Conservation (phyloP, 306 rosid genomes). For the Lathyrus oleraceus region DNA sequence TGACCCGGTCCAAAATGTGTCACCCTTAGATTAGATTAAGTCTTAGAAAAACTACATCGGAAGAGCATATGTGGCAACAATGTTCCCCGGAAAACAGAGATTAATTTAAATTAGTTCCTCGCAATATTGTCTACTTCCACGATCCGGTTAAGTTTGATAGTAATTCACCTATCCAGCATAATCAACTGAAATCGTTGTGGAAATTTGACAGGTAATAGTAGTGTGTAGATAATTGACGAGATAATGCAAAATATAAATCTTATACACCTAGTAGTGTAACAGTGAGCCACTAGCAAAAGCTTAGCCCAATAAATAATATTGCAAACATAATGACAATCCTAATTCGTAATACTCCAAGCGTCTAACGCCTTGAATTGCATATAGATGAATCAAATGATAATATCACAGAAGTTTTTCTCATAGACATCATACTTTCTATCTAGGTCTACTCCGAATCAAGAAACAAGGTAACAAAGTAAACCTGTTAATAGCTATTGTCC, state of each 20-base stretch:
- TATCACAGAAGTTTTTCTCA: not conserved
- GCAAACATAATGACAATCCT: constrained; percentile 18
- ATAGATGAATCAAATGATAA: constrained; percentile 20
- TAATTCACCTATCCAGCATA: constrained; percentile 9
- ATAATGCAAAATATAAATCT: not conserved
- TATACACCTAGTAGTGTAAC: not conserved
- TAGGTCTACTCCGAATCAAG: constrained; percentile 26
- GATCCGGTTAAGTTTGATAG: constrained; percentile 11
- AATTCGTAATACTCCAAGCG: constrained; percentile 14
- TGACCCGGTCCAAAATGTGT: not conserved
- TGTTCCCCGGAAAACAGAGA: not conserved
- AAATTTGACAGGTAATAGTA: not conserved
- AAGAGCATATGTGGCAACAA: not conserved
- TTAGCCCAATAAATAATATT: not conserved
- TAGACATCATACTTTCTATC: constrained; percentile 1
- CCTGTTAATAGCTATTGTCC: constrained; percentile 76
- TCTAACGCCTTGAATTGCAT: constrained; percentile 15
- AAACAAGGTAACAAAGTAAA: constrained; percentile 31
- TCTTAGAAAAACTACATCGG: not conserved
- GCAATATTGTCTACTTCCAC: constrained; percentile 1
- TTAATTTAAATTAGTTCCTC: constrained; percentile 3
- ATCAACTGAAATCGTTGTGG: constrained; percentile 33
- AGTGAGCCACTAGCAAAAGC: constrained; percentile 2
- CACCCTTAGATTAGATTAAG: not conserved
- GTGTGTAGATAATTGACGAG: not conserved